Base-by-base conservation (phyloP, 2,329 filamentous ascomycete genomes). In the Ampelomyces quisqualis region DNA sequence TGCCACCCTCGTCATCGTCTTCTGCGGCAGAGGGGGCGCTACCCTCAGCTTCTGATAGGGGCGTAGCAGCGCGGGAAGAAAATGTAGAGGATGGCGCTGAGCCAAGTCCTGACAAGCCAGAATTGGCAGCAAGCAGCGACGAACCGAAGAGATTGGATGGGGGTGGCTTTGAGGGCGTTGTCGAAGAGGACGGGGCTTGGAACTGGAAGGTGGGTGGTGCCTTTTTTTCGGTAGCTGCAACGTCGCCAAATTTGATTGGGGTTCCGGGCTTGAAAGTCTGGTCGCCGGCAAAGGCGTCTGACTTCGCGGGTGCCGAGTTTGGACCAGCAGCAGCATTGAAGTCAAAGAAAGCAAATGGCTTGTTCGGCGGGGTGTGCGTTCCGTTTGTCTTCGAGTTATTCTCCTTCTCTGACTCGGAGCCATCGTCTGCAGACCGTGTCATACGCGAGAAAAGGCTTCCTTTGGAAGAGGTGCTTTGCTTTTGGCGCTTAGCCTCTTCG, bases 221-320 rank as follows among this genome's bases (percentile, higher is more conserved):
- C 38, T 54, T 56, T 39, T 53, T 55, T 33, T 58, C 55, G 1
- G 56, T 50, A 13, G 52, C 47, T 26, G 52, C 36, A 17, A 35
- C 48, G 18, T 42, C 45, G 13, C 61, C 55, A 39, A 69, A 69
- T 44, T 67, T 66, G 51, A 69, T 65, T 3, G 62, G 64, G 17
- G 44, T 60, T 20, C 59, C 61, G n/a, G 35, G 36, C 44, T 69
- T 69, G 53, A 58, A 69, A 1, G 65, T 69, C 45, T 68, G 60
- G 37, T 69, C 64, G 10, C 62, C 64, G 14, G 50, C 58, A 42
- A 64, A 66, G 1, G 49, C 48, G 18, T 52, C 49, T 11, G 57
- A 44, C 38, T 64, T 66, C 11, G 61, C 46, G 2, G 62, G 51
- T 11, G 55, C 60, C 6, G 58, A 51, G 23, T 62, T 53, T 8